Conservation (phyloP, 306 rosid species). For the Trifolium pratense region DNA sequence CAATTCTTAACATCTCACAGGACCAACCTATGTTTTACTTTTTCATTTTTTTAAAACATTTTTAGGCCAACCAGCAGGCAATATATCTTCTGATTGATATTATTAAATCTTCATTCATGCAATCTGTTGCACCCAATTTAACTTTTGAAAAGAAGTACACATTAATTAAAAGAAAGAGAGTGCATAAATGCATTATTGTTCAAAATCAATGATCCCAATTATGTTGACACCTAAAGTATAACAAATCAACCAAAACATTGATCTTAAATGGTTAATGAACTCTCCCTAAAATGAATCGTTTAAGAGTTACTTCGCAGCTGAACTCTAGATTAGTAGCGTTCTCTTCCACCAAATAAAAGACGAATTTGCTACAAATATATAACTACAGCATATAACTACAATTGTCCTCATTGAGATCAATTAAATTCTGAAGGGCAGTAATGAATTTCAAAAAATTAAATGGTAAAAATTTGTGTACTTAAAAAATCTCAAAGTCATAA, state of each 20-base stretch:
- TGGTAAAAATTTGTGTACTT: constrained; percentile 30
- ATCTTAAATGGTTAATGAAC: no score
- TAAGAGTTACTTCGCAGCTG: no score
- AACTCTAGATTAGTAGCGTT: no score
- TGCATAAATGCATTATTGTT: no score
- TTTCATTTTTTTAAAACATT: background rate
- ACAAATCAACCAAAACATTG: no score
- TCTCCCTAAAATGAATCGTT: no score
- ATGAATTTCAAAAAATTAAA: constrained; percentile 30
- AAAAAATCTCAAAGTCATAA: constrained; percentile 5
- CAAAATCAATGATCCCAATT: no score
- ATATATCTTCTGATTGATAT: constrained; percentile 28
- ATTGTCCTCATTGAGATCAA: background rate
- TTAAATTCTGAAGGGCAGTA: constrained; percentile 25
- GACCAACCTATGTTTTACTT: background rate
- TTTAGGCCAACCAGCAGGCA: background rate
- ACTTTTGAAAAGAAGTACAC: constrained; percentile 23
- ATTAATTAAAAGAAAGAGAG: background rate
- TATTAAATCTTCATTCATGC: constrained; percentile 33
- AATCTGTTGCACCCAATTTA: constrained; percentile 27
- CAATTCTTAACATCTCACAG: background rate
- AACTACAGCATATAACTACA: background rate
- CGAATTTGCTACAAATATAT: no score
- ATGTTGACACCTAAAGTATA: no score
- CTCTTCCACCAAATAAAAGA: no score